A percentile compares a stretch with the other conserved stretches of the same genome.
These are phyloP conservation scores for Pseudopyricularia javanii DNA, from an alignment of 2,329 filamentous ascomycete species.

Conservation along the genomic window DNA sequence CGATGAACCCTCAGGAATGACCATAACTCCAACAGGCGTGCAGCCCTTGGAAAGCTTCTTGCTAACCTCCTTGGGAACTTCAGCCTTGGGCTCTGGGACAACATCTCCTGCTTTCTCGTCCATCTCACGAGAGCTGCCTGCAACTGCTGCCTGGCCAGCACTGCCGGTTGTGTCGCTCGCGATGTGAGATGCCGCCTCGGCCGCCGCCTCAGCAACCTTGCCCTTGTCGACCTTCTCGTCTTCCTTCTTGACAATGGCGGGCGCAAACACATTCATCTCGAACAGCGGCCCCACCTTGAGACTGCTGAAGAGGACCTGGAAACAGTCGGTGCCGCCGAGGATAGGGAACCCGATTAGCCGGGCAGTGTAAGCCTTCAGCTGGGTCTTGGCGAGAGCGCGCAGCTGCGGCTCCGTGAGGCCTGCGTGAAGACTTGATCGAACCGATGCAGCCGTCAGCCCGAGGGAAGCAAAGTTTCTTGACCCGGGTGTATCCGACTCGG, in stretches of 20 bases:
- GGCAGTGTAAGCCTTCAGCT: background rate
- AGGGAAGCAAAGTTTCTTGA: background rate
- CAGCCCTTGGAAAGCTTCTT: slow-evolving; percentile 1
- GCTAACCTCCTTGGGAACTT: background rate
- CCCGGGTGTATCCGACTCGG: background rate
- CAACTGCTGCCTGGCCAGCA: background rate
- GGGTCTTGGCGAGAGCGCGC: background rate
- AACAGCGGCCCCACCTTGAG: slow-evolving; percentile 1
- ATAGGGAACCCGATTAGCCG: background rate
- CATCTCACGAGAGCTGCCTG: background rate
- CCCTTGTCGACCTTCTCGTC: background rate
- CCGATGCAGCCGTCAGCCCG: background rate
- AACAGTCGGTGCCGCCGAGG: background rate
- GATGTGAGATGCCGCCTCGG: background rate
- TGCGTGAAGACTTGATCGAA: background rate
- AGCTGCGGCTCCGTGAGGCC: slow-evolving; percentile 2
- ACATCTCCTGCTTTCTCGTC: background rate
- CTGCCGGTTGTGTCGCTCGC: background rate
- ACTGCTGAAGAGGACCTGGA: slow-evolving; percentile 1
- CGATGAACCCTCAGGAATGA: background rate
- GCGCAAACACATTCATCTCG: slow-evolving; percentile 1
- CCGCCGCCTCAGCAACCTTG: background rate
- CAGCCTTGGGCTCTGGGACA: background rate
- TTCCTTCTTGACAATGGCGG: background rate
- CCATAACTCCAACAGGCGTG: background rate